Evolutionary conservation across 2,329 filamentous ascomycete genomes (phyloP).

Genomic region (Blumeriella jaapii): DNA sequence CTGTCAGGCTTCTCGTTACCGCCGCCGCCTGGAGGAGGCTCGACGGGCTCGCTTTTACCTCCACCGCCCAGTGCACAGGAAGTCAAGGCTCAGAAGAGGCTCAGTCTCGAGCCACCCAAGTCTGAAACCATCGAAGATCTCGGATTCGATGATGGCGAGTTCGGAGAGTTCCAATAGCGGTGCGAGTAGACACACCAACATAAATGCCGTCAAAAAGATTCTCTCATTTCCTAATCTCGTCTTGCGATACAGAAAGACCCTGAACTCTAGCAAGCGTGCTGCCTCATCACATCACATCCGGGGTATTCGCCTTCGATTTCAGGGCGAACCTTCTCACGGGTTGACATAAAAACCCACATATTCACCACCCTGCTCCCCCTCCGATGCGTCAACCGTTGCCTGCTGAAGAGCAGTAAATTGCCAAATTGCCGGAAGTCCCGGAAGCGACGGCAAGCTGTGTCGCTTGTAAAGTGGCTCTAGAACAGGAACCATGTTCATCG

Average conservation of each 20-base stretch:
- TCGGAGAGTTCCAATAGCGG: constrained; percentile 58
- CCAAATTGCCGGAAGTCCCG: background rate
- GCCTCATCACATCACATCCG: too few relatives aligned
- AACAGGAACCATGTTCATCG: background rate
- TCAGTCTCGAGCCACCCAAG: constrained; percentile 36
- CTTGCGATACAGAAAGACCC: too few relatives aligned
- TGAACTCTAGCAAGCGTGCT: too few relatives aligned
- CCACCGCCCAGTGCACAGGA: constrained; percentile 54
- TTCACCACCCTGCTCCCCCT: too few relatives aligned
- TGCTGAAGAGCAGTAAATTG: background rate
- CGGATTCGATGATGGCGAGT: constrained; percentile 79
- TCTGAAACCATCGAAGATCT: constrained; percentile 42
- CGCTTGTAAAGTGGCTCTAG: background rate
- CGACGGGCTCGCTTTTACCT: constrained; percentile 40
- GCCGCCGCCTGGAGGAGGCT: constrained; percentile 39
- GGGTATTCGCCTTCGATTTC: too few relatives aligned
- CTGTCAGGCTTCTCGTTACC: constrained; percentile 52
- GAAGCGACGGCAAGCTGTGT: background rate
- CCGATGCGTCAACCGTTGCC: background rate
- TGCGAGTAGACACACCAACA: background rate
- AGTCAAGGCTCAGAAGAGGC: constrained; percentile 48
- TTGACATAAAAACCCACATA: background rate
- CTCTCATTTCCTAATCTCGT: too few relatives aligned
- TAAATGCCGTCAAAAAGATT: background rate
- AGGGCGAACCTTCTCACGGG: too few relatives aligned